phyloP scores from a whole-genome alignment of 2,329 filamentous ascomycete genomes.

The Pestalotiopsis sp. region DNA sequence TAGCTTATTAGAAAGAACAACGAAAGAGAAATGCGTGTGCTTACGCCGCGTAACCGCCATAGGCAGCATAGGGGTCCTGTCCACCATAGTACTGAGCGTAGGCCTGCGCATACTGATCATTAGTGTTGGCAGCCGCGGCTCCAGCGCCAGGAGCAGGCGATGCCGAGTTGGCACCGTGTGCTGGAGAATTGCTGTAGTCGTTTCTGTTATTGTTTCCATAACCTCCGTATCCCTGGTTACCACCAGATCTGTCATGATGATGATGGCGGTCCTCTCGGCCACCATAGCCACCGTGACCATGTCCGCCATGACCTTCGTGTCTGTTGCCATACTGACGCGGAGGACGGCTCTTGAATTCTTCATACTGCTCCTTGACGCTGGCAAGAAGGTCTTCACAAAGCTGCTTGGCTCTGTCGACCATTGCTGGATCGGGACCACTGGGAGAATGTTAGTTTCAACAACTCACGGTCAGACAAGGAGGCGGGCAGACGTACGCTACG shows the following conservation, averaged over 20 bases:
- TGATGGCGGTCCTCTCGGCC: slow-evolving; percentile 32
- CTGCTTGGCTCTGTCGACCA: slow-evolving; percentile 85
- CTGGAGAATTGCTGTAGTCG: slow-evolving; percentile 41
- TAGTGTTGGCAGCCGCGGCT: slow-evolving; percentile 45
- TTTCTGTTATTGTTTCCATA: slow-evolving; percentile 37
- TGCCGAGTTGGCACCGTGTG: slow-evolving; percentile 39
- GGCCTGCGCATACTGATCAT: slow-evolving; percentile 72
- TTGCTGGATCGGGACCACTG: slow-evolving; percentile 83
- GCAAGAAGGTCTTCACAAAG: slow-evolving; percentile 85
- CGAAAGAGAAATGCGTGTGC: slow-evolving; percentile 20
- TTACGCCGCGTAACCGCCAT: slow-evolving; percentile 84
- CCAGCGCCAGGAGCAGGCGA: slow-evolving; percentile 43
- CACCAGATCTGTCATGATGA: slow-evolving; percentile 36
- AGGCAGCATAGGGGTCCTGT: slow-evolving; percentile 85
- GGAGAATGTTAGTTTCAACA: slow-evolving; percentile 33
- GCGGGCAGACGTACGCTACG: slow-evolving; percentile 71
- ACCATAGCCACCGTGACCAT: slow-evolving; percentile 44
- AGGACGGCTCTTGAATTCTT: slow-evolving; percentile 84
- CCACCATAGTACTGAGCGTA: slow-evolving; percentile 82
- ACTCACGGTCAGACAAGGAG: not conserved
- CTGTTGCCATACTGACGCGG: slow-evolving; percentile 63
- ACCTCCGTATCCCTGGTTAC: slow-evolving; percentile 29
- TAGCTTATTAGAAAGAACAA: slow-evolving; percentile 16
- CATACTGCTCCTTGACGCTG: slow-evolving; percentile 88
- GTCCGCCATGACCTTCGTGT: slow-evolving; percentile 43